phyloP scores from a whole-genome alignment of 495 filamentous ascomycete species.

The Immersiella caudata region DNA sequence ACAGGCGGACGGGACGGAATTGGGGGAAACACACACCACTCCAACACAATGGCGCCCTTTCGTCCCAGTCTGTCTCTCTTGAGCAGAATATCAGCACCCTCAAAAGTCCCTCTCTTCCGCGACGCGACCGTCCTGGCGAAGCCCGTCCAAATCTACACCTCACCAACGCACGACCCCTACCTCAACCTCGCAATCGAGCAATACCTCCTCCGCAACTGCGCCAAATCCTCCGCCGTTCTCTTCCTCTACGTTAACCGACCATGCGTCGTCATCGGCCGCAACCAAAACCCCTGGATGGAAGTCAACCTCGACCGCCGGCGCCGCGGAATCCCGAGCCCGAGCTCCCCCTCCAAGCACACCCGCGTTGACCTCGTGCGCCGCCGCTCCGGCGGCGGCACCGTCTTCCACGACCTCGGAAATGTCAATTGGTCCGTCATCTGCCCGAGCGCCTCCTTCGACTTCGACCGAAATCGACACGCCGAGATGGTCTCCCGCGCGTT shows the following conservation, averaged over 20 bases:
- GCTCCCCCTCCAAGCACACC: background rate
- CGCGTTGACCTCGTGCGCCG: slow-evolving; percentile 72
- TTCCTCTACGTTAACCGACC: slow-evolving; percentile 88
- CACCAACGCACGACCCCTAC: slow-evolving; percentile 72
- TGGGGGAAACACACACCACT: background rate
- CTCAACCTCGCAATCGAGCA: slow-evolving; percentile 96
- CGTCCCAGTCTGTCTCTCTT: background rate
- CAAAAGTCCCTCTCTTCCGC: slow-evolving; percentile 8
- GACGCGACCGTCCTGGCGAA: slow-evolving; percentile 8
- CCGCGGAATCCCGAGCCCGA: slow-evolving; percentile 13
- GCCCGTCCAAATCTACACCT: slow-evolving; percentile 71
- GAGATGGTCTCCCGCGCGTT: slow-evolving; percentile 87
- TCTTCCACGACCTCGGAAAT: slow-evolving; percentile 91
- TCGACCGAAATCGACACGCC: slow-evolving; percentile 84
- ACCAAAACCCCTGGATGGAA: slow-evolving; percentile 97
- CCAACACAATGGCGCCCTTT: background rate
- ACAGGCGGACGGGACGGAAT: background rate
- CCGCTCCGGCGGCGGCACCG: slow-evolving; percentile 85
- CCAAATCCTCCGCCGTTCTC: slow-evolving; percentile 70
- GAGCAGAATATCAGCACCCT: background rate
- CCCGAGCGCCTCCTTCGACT: slow-evolving; percentile 58
- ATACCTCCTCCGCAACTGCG: slow-evolving; percentile 74
- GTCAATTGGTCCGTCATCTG: slow-evolving; percentile 92
- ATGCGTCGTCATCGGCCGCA: slow-evolving; percentile 87
- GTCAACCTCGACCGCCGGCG: slow-evolving; percentile 68